Evolutionary conservation across 768 basidiomycete species (phyloP), one percentile per base, ranked within the genome.

Genomic region (Suillus lakei): DNA sequence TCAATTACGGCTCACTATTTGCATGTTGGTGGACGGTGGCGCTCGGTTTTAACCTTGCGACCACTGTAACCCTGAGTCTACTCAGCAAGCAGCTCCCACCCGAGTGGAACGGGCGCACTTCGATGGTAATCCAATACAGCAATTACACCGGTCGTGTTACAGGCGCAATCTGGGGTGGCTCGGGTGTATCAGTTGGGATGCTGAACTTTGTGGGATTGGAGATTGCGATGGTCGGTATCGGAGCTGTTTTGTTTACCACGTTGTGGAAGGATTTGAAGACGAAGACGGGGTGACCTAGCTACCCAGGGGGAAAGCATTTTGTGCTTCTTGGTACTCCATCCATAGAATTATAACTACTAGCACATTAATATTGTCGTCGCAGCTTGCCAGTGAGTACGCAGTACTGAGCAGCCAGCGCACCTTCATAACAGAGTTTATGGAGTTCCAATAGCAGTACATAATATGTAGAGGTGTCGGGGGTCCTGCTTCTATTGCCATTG

Each of bases 41-140:
- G 23, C 80, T 91, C 9, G 90, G 91, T 1, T 91, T 91, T 80
- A 91, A 91, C 74, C 78, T 91, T 15, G 84, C 88, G 21, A 88
- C 84, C 67, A 91, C 88, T 1, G 86, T 87, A 65, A 91, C 90
- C 36, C 77, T 91, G 63, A 88, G 87, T 64, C 72, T 90, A 65
- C 76, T 91, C 34, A 87, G 86, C 67, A 91, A 92, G 75, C 89
- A 90, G 73, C 80, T 91, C 36, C 89, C 90, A 2, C 80, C 82
- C 5, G 76, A 78, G 66, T 91, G 88, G 87, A 91, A 89, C 69
- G 79, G 81, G 36, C 79, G 80, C 26, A 82, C 81, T 21, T 81
- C 83, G 39, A 74, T 89, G 74, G 83, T 80, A 15, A 87, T 91
- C 51, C 90, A 90, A 72, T 91, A 88, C 68, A 88, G 88, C 75